These are phyloP conservation scores for Symbiodinium pilosum DNA, from an alignment of 73 alveolate species.

Conservation along the genomic window DNA sequence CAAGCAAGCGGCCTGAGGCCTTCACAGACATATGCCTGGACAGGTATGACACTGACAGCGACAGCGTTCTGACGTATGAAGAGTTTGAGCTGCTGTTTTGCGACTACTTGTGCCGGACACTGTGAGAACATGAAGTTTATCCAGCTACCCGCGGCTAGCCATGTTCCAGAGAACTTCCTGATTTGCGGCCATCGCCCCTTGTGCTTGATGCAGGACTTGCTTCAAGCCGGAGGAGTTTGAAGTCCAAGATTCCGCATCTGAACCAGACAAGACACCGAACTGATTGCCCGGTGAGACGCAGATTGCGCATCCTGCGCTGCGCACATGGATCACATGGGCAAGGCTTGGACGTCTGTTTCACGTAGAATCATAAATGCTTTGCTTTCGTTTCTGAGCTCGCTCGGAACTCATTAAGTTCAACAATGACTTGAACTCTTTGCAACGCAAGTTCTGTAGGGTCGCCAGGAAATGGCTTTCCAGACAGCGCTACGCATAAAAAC, in stretches of 20 bases:
- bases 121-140: neutral
- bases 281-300: neutral
- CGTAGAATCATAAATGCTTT: neutral
- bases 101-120: slow-evolving; percentile 27
- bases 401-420: neutral
- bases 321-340: neutral
- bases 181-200: too few species aligned
- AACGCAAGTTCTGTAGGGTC: too few species aligned
- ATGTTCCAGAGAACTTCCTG: too few species aligned
- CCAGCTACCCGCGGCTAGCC: too few species aligned
- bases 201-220: neutral
- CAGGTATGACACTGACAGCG: slow-evolving; percentile 54
- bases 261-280: neutral
- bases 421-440: slow-evolving; percentile 14
- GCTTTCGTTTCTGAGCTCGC: neutral
- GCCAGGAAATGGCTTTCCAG: too few species aligned
- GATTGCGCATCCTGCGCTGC: neutral
- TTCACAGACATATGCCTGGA: neutral
- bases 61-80: slow-evolving; percentile 24
- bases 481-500: too few species aligned
- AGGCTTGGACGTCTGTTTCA: neutral
- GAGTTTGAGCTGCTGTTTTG: slow-evolving; percentile 13
- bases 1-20: neutral
- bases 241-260: neutral
- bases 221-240: neutral